phyloP scores from a whole-genome alignment of 768 basidiomycete genomes.

The Boletus sp. region DNA sequence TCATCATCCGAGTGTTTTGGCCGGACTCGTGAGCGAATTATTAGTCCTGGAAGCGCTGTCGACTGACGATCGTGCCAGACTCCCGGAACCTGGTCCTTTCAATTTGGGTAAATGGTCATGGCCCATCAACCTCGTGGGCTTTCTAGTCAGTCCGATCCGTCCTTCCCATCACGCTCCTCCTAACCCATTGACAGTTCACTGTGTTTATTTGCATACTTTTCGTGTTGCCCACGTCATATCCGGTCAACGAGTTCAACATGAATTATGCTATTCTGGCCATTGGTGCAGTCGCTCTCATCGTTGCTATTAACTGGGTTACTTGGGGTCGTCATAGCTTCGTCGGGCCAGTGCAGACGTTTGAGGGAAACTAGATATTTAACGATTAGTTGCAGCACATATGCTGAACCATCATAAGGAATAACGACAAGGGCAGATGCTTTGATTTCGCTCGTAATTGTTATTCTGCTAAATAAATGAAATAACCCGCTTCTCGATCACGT shows the following conservation, averaged over 20 bases:
- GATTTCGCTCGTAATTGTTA: background rate
- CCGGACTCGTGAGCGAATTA: conserved; percentile 40
- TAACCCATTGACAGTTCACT: conserved; percentile 40
- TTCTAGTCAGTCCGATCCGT: conserved; percentile 35
- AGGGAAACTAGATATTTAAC: background rate
- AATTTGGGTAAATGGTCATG: conserved; percentile 52
- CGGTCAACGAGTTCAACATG: conserved; percentile 51
- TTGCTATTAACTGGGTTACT: conserved; percentile 43
- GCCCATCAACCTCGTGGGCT: conserved; percentile 47
- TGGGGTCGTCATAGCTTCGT: conserved; percentile 48
- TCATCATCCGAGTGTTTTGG: conserved; percentile 59
- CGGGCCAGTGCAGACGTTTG: conserved; percentile 43
- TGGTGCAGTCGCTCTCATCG: conserved; percentile 45
- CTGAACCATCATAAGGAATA: background rate
- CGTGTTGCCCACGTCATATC: conserved; percentile 53
- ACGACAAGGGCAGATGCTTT: background rate
- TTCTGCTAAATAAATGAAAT: too few relatives aligned
- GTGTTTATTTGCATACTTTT: conserved; percentile 55
- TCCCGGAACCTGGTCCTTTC: conserved; percentile 49
- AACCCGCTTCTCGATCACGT: too few relatives aligned
- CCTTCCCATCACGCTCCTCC: background rate
- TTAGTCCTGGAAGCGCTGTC: background rate
- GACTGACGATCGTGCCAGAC: conserved; percentile 29
- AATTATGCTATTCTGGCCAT: conserved; percentile 57
- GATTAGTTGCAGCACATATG: background rate